Base-by-base conservation (phyloP, 495 filamentous ascomycete genomes). In the Penicillium robsamsonii region DNA sequence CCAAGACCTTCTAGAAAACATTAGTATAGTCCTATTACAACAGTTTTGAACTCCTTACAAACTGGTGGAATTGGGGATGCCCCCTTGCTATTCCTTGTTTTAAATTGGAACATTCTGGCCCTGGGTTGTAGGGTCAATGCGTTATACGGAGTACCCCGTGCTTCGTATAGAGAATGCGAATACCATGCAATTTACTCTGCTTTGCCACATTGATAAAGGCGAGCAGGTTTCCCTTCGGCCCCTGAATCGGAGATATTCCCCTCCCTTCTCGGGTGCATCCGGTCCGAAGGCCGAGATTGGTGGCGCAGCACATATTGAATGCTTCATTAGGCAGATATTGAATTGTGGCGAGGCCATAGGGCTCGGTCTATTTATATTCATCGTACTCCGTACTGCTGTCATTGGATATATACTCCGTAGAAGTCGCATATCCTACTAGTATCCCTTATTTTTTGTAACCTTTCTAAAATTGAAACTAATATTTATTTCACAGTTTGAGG, bases 1-100 rank as follows among this genome's bases (percentile, higher is more conserved):
- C 47, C 38, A 53, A 53, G 50, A 8, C 17, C 38, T 53, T 53
- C 50, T 17, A 43, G 50, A 53, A 51, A 27, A 15, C 25, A 44
- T 29, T 38, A 10, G 37, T 7, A 52, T 38, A 12, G 49, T n/a
- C 13, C 17, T 7, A 22, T 9, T 25, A 4, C 12, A 24, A 5
- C 11, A 3, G 25, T 27, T 3, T 27, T 5, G 25, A 37, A 24
- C 47, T 27, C 47, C 31, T 27, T 37, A 7, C 18, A 25, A 13
- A 15, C 11, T 15, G 1, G 44, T n/a, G 10, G 30, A 10, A 17
- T 37, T 24, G 20, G 30, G 12, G 38, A 5, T 48, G 31, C 18
- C 13, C 13, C 15, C 47, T 12, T 35, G 29, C 2, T 30, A 50
- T 50, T 30, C 47, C 31, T 50, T 49, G 46, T 25, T 38, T 20